Percentiles rank a stretch among this genome's conserved stretches.
Evolutionary conservation across 2,329 filamentous ascomycete genomes (phyloP).

Genomic region (Talaromyces sp.): DNA sequence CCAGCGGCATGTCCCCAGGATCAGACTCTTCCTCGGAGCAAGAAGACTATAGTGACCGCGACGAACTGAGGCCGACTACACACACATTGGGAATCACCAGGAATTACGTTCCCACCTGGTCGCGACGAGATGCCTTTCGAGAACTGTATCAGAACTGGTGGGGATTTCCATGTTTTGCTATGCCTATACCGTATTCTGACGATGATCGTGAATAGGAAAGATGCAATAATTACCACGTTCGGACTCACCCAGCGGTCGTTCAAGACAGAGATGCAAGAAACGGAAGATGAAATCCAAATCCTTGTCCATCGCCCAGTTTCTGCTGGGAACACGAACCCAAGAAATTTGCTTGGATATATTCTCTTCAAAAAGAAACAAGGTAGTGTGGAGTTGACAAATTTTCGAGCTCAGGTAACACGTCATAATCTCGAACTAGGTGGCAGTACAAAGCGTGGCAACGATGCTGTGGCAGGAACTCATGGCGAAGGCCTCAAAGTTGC

Average conservation of each 20-base stretch:
- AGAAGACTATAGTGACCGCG: not conserved
- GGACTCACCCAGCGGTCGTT: not conserved
- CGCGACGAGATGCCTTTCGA: not conserved
- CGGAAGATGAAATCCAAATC: not conserved
- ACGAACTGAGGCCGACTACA: not conserved
- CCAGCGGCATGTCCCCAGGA: not conserved
- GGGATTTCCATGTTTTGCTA: no score
- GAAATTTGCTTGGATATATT: not conserved
- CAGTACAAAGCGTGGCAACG: not conserved
- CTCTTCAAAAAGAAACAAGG: not conserved
- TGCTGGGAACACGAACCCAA: no score
- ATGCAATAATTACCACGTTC: slow-evolving; percentile 3
- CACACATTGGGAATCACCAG: not conserved
- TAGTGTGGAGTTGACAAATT: not conserved
- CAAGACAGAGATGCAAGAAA: not conserved
- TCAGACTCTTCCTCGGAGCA: not conserved
- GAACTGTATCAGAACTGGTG: slow-evolving; percentile 14
- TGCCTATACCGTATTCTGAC: not conserved
- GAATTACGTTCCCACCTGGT: not conserved
- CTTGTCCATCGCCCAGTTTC: not conserved
- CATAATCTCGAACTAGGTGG: not conserved
- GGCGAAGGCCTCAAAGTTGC: slow-evolving; percentile 10
- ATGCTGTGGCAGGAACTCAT: not conserved
- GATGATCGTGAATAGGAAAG: not conserved
- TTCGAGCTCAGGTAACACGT: not conserved